A percentile compares a stretch with the other conserved stretches of the same genome.
Evolutionary conservation across 2,329 filamentous ascomycete species (phyloP).

Genomic region (Aureobasidium sp.): DNA sequence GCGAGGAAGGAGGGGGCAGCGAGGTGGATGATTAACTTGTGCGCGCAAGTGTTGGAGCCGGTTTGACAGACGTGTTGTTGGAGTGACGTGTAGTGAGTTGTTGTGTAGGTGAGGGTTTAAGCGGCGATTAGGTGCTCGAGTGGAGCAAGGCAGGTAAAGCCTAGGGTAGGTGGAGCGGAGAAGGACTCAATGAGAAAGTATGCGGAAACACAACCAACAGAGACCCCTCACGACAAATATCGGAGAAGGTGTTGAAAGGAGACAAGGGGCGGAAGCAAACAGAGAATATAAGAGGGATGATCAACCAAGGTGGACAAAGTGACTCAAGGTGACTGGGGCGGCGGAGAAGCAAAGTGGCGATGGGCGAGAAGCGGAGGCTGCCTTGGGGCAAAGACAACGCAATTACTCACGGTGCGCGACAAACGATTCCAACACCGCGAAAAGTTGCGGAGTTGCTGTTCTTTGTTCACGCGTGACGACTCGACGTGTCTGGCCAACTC

Average conservation of each 20-base stretch:
- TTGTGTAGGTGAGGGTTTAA: conserved; percentile 4
- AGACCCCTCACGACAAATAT: neutral
- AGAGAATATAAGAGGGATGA: neutral
- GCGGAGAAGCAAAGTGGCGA: neutral
- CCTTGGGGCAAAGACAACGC: neutral
- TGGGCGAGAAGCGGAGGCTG: neutral
- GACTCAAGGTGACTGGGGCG: neutral
- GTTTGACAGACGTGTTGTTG: neutral
- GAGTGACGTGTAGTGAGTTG: neutral
- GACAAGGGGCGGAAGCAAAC: neutral
- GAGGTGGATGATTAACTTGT: neutral
- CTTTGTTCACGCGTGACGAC: neutral
- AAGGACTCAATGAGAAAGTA: neutral
- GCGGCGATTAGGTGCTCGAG: neutral
- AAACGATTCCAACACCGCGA: neutral
- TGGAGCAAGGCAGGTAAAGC: neutral
- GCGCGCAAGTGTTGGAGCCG: neutral
- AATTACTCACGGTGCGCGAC: neutral
- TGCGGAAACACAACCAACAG: neutral
- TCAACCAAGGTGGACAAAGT: neutral
- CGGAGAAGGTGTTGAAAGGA: neutral
- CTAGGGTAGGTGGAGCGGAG: neutral
- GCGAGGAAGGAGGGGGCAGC: neutral
- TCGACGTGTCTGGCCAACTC: neutral
- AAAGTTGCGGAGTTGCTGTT: neutral